Evolutionary conservation across 148 eudicot species (phyloP).

Genomic region (Vaccinium vitisidaea): DNA sequence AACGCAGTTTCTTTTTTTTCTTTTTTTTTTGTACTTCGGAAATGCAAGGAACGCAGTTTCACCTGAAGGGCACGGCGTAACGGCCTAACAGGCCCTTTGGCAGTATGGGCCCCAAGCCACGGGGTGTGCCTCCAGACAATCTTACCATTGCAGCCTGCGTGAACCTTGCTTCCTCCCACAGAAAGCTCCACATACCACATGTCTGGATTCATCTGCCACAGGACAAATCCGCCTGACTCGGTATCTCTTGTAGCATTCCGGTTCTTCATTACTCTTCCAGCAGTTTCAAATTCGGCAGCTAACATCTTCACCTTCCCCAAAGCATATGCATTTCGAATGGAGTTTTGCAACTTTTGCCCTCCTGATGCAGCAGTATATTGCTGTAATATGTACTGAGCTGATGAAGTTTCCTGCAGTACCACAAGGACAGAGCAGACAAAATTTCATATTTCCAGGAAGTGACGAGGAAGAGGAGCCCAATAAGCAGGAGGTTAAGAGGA

Average conservation of each 20-base stretch:
- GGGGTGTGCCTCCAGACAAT: conserved; percentile 67
- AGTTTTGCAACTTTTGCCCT: conserved; percentile 42
- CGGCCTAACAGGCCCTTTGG: conserved; percentile 56
- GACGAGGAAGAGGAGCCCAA: background rate
- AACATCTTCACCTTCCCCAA: conserved; percentile 58
- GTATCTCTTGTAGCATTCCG: conserved; percentile 36
- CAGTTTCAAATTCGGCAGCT: conserved; percentile 49
- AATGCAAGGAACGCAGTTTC: background rate
- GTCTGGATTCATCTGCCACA: conserved; percentile 63
- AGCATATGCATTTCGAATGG: conserved; percentile 48
- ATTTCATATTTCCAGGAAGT: background rate
- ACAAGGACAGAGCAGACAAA: background rate
- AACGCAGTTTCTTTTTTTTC: background rate
- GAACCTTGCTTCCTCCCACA: conserved; percentile 55
- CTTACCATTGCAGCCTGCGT: conserved; percentile 59
- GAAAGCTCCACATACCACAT: conserved; percentile 68
- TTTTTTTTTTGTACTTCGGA: too few species aligned
- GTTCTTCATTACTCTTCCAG: conserved; percentile 34
- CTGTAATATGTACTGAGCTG: conserved; percentile 59
- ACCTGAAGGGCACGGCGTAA: conserved; percentile 63
- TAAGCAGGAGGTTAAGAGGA: background rate
- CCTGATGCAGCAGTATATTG: conserved; percentile 62
- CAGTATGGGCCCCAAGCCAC: conserved; percentile 58
- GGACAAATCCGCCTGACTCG: conserved; percentile 55
- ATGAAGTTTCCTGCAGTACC: conserved; percentile 48